Percentiles rank a stretch among this genome's conserved stretches.
Evolutionary conservation across 169 alveolate species (phyloP).

Genomic region (Cystoisospora suis): DNA sequence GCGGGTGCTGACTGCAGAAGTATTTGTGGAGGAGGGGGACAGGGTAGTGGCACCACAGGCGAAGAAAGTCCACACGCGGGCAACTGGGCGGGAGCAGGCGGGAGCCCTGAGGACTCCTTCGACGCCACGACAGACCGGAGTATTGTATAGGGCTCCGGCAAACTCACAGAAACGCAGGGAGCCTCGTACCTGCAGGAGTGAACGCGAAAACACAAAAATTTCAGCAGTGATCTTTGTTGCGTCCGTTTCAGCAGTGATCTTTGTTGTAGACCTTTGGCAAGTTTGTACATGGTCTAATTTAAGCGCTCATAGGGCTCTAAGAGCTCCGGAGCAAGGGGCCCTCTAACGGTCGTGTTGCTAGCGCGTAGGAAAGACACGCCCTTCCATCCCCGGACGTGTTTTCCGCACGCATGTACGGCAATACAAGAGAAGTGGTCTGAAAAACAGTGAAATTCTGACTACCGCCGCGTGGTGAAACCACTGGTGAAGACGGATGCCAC

Average conservation of each 20-base stretch:
- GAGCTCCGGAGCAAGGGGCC: neutral
- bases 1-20: neutral
- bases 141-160: neutral
- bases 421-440: too few relatives aligned
- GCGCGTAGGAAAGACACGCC: neutral
- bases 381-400: too few relatives aligned
- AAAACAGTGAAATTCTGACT: too few relatives aligned
- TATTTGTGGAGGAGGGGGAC: neutral
- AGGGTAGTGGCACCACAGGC: neutral
- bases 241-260: neutral
- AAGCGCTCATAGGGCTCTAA: neutral
- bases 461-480: too few relatives aligned
- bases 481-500: too few relatives aligned
- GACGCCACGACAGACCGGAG: too few relatives aligned
- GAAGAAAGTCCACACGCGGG: neutral
- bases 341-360: neutral
- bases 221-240: neutral
- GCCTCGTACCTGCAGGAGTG: constrained; percentile 20
- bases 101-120: too few relatives aligned
- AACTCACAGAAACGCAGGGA: neutral
- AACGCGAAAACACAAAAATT: neutral
- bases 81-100: neutral
- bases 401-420: too few relatives aligned
- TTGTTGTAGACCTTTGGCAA: neutral
- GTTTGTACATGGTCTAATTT: neutral